Base-by-base conservation (phyloP, 192 early-diverging fungal genomes). In the Jimgerdemannia flammicorona region DNA sequence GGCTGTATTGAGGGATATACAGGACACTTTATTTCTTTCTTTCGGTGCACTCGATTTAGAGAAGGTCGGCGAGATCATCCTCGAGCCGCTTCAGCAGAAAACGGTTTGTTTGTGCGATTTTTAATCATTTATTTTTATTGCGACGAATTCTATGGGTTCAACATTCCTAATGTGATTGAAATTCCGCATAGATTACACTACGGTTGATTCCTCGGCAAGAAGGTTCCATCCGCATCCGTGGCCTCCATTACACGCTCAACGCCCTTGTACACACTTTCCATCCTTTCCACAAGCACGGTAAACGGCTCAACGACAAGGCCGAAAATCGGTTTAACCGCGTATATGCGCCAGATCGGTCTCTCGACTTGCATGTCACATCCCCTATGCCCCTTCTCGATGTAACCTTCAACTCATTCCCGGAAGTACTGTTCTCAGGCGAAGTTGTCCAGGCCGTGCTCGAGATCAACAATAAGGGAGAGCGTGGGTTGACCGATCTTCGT, bases 371-470 rank as follows among this genome's bases (percentile, higher is more conserved):
- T 6, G 91, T 97, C 3, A 92, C 92, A 2, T 87, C 90, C 0
- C 89, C 90, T 3, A 92, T 97, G 91, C 96, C 98, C 4, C 85
- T 94, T 9, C 77, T 98, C 43, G 92, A 96, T 70, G 85, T 96
- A 4, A 68, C 85, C 0, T 92, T 98, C 67, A 91, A 92, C 43
- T 81, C 83, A 41, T 90, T 96, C 59, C 97, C 96, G 0, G 90
- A 91, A 8, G 84, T 86, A 3, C 79, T 99, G 29, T 82, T 95
- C 41, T 92, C 91, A 64, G 98, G 98, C 3, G 91, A 98, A 71
- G 93, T 97, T 42, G 85, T 85, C 40, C 84, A 87, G 20, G 81
- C 90, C 0, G 87, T 91, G 0, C 65, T 98, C 68, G 90, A 94
- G 69, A 84, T 99, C 17, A 92, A 87, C 43, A 99, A 99, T 83